phyloP scores from a whole-genome alignment of 2,329 filamentous ascomycete genomes.

The Penicillium hordei region DNA sequence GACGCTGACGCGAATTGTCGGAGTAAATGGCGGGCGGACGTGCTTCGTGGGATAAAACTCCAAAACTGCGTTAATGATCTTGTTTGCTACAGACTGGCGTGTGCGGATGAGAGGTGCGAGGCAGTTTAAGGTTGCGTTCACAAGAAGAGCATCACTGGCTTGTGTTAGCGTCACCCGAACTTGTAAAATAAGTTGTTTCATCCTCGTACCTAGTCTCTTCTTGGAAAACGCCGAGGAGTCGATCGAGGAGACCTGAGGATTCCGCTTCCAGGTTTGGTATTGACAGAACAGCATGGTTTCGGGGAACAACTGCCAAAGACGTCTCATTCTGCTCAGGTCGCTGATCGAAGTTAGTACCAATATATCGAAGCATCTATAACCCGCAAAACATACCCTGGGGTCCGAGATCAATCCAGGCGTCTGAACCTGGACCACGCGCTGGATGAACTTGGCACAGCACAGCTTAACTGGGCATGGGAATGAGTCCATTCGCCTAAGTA shows the following conservation, averaged over 20 bases:
- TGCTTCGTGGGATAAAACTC: conserved; percentile 89
- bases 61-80: conserved; percentile 80
- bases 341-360: conserved; percentile 41
- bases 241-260: conserved; percentile 83
- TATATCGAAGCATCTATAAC: background rate
- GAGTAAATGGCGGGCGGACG: conserved; percentile 72
- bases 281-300: conserved; percentile 77
- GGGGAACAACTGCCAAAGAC: conserved; percentile 80
- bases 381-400: conserved; percentile 65
- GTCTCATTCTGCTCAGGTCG: conserved; percentile 76
- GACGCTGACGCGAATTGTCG: conserved; percentile 76
- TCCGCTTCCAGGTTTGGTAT: conserved; percentile 85
- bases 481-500: conserved; percentile 83
- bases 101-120: conserved; percentile 79
- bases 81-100: conserved; percentile 75
- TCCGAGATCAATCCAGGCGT: conserved; percentile 80
- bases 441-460: conserved; percentile 96
- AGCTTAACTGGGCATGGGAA: conserved; percentile 75
- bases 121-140: conserved; percentile 89
- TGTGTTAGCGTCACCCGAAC: conserved; percentile 6
- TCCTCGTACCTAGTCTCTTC: conserved; percentile 71
- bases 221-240: conserved; percentile 80
- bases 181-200: background rate
- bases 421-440: conserved; percentile 88
- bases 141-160: conserved; percentile 75